Percentiles rank a stretch among this genome's conserved stretches.
These are phyloP conservation scores for Talaromyces sp. DNA, from an alignment of 2,329 filamentous ascomycete species.

Conservation along the genomic window DNA sequence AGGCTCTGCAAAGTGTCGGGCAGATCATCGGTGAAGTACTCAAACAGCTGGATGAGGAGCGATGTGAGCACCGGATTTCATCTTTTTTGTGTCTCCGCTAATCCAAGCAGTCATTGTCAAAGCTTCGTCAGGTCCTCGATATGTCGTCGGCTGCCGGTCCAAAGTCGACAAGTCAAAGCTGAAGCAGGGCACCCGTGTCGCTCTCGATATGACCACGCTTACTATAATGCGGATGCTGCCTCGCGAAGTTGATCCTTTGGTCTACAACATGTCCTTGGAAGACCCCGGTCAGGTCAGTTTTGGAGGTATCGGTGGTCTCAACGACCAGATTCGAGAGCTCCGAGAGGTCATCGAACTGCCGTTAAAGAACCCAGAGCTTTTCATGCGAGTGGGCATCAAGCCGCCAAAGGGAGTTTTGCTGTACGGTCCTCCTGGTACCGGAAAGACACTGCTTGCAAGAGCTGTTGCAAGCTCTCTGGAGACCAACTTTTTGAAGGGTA, in stretches of 20 bases:
- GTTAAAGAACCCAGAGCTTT: constrained; percentile 97
- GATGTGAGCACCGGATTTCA: constrained; percentile 63
- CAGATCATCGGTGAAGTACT: constrained; percentile 99
- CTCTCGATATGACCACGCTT: constrained; percentile 97
- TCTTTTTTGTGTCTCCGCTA: background rate
- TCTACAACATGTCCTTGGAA: constrained; percentile 99
- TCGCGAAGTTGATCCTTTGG: constrained; percentile 93
- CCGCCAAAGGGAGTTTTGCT: constrained; percentile 95
- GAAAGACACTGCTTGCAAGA: constrained; percentile 90
- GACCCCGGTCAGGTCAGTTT: constrained; percentile 98
- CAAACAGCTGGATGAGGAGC: constrained; percentile 97
- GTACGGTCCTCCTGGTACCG: constrained; percentile 93
- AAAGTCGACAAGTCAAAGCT: constrained; percentile 97
- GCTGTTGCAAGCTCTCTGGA: constrained; percentile 94
- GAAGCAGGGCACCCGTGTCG: constrained; percentile 96
- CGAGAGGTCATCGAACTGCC: constrained; percentile 97
- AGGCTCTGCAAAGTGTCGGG: constrained; percentile 95
- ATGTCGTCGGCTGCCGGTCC: constrained; percentile 95
- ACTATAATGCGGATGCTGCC: constrained; percentile 99
- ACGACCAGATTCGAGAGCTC: constrained; percentile 96
- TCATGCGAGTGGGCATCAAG: constrained; percentile 95
- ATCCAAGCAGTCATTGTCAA: constrained; percentile 79
- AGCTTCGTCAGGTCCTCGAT: constrained; percentile 92
- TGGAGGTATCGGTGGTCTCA: constrained; percentile 92
- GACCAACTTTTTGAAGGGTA: constrained; percentile 97